A percentile compares a stretch with the other conserved stretches of the same genome.
Conservation (phyloP, 2,329 filamentous ascomycete species). For the Aspergillus calidoustus region DNA sequence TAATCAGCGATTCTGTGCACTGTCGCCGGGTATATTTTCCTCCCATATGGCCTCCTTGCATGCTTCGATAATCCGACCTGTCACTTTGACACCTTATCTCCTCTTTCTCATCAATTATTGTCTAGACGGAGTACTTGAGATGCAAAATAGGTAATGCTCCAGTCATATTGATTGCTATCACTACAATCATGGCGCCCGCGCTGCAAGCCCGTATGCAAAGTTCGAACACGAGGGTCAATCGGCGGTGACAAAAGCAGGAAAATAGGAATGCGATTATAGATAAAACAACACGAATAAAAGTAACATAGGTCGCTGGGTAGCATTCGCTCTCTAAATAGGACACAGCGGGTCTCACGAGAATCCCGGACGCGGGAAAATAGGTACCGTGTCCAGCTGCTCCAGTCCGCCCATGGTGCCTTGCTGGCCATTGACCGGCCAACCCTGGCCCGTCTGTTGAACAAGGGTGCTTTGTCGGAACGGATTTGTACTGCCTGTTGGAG, state of each 20-base stretch:
- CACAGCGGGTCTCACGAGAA: constrained; percentile 31
- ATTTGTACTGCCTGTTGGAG: constrained; percentile 87
- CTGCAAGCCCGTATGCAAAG: constrained; percentile 23
- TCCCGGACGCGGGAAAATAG: constrained; percentile 82
- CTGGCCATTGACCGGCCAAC: constrained; percentile 77
- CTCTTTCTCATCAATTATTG: neutral
- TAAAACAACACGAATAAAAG: constrained; percentile 4
- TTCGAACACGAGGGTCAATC: constrained; percentile 13
- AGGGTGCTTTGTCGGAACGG: constrained; percentile 92
- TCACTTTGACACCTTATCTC: constrained; percentile 13
- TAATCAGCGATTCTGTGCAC: neutral
- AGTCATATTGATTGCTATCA: constrained; percentile 21
- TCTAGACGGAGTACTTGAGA: neutral
- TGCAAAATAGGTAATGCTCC: constrained; percentile 3
- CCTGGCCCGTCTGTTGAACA: constrained; percentile 86
- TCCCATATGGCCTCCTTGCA: constrained; percentile 17
- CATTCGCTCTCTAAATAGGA: neutral
- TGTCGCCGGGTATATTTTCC: constrained; percentile 17
- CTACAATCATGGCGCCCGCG: constrained; percentile 24
- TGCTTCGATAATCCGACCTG: constrained; percentile 12
- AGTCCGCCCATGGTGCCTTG: constrained; percentile 76
- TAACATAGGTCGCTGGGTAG: neutral
- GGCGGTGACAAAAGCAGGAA: constrained; percentile 8
- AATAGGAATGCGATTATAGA: constrained; percentile 7
- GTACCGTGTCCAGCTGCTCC: constrained; percentile 77